phyloP scores from a whole-genome alignment of 345 rosid genomes.

The Corchorus olitorius region DNA sequence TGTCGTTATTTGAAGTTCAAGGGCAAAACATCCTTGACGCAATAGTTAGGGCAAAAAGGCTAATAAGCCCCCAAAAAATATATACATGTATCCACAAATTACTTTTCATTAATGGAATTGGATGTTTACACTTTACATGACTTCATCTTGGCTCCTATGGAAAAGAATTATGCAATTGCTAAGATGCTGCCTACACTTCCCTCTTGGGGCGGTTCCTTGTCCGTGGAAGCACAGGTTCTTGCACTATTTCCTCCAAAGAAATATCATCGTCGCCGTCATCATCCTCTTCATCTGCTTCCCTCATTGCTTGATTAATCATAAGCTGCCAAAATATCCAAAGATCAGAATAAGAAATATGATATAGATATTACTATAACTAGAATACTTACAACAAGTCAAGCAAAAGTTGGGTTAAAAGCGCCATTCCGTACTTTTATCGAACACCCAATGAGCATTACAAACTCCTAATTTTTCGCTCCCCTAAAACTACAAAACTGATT shows the following conservation, averaged over 20 bases:
- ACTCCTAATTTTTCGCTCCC: not conserved
- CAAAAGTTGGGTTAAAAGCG: not conserved
- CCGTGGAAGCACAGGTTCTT: constrained; percentile 55
- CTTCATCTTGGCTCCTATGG: not conserved
- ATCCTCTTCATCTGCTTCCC: constrained; percentile 50
- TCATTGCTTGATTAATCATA: constrained; percentile 57
- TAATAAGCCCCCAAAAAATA: no score
- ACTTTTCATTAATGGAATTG: not conserved
- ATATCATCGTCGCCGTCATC: constrained; percentile 30
- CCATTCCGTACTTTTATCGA: constrained; percentile 14
- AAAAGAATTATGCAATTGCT: constrained; percentile 14
- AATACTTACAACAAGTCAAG: not conserved
- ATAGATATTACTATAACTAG: not conserved
- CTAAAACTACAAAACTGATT: not conserved
- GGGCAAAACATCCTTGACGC: no score
- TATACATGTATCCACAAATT: not conserved
- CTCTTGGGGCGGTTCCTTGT: constrained; percentile 78
- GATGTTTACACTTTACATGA: no score
- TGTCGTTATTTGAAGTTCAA: no score
- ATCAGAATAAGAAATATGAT: not conserved
- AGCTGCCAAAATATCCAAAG: constrained; percentile 43
- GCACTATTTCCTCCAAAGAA: constrained; percentile 39
- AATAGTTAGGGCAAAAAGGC: no score
- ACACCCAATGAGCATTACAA: not conserved
- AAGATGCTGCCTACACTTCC: constrained; percentile 38